A percentile compares a stretch with the other conserved stretches of the same genome.
Conservation (phyloP, 257 asterid genomes). For the Przewalskia tangutica region DNA sequence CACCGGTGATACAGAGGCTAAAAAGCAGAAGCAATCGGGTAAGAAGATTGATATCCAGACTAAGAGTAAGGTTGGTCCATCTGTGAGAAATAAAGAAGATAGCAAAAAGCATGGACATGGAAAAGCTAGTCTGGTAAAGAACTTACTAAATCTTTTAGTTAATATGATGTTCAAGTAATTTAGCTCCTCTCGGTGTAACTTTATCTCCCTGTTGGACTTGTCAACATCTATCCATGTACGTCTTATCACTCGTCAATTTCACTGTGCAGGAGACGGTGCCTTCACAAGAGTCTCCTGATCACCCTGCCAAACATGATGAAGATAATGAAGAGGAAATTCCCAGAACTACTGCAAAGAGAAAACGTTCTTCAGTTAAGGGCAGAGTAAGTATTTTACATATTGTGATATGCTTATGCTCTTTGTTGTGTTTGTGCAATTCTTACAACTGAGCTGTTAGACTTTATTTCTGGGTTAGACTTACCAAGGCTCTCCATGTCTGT, state of each 20-base stretch:
- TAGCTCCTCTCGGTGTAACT: slow-evolving; percentile 4
- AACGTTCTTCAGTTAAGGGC: slow-evolving; percentile 44
- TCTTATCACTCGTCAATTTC: slow-evolving; percentile 7
- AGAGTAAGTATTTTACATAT: slow-evolving; percentile 27
- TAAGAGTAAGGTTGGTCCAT: slow-evolving; percentile 24
- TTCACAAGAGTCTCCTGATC: slow-evolving; percentile 37
- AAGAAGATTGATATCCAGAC: slow-evolving; percentile 20
- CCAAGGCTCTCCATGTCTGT: not conserved
- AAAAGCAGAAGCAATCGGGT: slow-evolving; percentile 21
- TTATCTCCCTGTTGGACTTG: slow-evolving; percentile 2
- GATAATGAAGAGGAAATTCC: slow-evolving; percentile 42
- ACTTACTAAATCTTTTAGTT: slow-evolving; percentile 28
- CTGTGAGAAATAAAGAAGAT: slow-evolving; percentile 24
- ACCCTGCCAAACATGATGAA: slow-evolving; percentile 38
- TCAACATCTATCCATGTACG: not conserved
- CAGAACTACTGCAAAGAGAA: slow-evolving; percentile 48
- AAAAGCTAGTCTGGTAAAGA: slow-evolving; percentile 37
- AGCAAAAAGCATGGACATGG: slow-evolving; percentile 41
- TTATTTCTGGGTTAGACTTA: not conserved
- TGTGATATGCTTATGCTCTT: not conserved
- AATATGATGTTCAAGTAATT: slow-evolving; percentile 41
- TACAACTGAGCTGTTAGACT: not conserved
- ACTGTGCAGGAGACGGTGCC: slow-evolving; percentile 30
- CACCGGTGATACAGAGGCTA: slow-evolving; percentile 43
- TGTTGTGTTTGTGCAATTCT: too few species aligned